Base-by-base conservation (phyloP, 768 basidiomycete genomes). In the Trametes elegans region DNA sequence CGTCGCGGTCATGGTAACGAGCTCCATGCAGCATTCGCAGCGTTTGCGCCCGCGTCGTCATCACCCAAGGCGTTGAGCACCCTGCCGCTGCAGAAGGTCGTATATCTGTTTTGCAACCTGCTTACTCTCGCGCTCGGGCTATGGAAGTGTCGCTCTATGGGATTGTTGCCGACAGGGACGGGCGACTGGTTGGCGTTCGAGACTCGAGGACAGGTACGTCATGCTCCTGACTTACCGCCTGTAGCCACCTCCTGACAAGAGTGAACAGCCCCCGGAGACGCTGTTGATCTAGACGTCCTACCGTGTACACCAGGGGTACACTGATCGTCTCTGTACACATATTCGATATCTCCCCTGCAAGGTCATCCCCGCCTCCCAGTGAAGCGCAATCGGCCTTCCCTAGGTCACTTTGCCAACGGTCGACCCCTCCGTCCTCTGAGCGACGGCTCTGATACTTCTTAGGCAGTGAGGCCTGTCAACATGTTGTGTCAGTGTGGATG, bases 151-250 rank as follows among this genome's bases (percentile, higher is more conserved):
- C 83, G 84, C 28, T 82, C 87, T 0, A 94, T 98, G 93, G 94
- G 94, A 0, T 75, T 98, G 48, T 72, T 98, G 16, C 94, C 94
- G 0, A 88, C 84, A 1, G 93, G 95, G 1, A 90, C 93, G 0
- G 93, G 88, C 2, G 95, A 98, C 71, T 98, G 94, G 93, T 73
- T 96, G 47, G 93, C 91, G 13, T 98, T 98, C 62, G 94, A 96
- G 74, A 87, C 83, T 2, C 76, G 94, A 62, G 84, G 83, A 18
- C 64, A 58, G 61, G 68, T 69, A 40, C 10, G 68, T 57, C n/a
- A 13, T 58, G 16, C 5, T 32, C 32, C 11, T 41, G 13, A 13
- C 34, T 13, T 10, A 5, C 19, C 29, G 3, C 3, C 10, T 1
- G 1, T 32, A 13, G 4, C 18, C 18, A 23, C 18, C 19, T 32